Evolutionary conservation across 2,329 filamentous ascomycete species (phyloP).

Genomic region (Didymella segeticola): DNA sequence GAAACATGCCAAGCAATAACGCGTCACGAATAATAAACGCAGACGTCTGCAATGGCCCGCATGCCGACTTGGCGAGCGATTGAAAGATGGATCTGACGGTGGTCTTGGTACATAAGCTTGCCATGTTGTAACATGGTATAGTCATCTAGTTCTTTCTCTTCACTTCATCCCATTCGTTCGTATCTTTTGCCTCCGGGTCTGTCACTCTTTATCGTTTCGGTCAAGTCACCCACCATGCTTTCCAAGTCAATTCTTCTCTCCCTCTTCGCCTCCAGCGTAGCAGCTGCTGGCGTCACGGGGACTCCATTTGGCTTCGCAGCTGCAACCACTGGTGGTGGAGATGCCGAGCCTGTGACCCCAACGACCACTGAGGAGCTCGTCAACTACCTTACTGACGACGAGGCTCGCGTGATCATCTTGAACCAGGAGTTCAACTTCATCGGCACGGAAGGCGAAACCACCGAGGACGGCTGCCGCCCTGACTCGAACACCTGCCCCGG

Average conservation of each 20-base stretch:
- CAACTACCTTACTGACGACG: conserved; percentile 37
- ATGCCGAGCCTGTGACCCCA: conserved; percentile 24
- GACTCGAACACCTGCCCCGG: conserved; percentile 51
- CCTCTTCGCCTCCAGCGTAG: conserved; percentile 11
- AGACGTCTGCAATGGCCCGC: neutral
- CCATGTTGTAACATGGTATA: neutral
- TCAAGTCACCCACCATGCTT: conserved; percentile 5
- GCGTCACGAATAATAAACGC: conserved; percentile 1
- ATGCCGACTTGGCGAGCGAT: neutral
- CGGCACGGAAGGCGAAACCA: conserved; percentile 30
- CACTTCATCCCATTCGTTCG: conserved; percentile 7
- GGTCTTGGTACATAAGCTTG: neutral
- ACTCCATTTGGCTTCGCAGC: conserved; percentile 24
- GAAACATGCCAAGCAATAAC: conserved; percentile 6
- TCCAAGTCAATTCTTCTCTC: conserved; percentile 17
- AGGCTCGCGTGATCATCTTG: conserved; percentile 49
- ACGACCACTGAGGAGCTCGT: conserved; percentile 26
- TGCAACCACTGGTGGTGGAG: conserved; percentile 25
- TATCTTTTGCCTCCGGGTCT: conserved; percentile 7
- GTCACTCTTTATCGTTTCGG: conserved; percentile 15
- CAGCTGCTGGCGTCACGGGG: conserved; percentile 22
- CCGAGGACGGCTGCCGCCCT: conserved; percentile 51
- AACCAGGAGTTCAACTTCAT: conserved; percentile 40
- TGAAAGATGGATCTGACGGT: neutral
- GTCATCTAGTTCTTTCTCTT: neutral